Base-by-base conservation (phyloP, 73 alveolate genomes). In the Paramecium primaurelia region DNA sequence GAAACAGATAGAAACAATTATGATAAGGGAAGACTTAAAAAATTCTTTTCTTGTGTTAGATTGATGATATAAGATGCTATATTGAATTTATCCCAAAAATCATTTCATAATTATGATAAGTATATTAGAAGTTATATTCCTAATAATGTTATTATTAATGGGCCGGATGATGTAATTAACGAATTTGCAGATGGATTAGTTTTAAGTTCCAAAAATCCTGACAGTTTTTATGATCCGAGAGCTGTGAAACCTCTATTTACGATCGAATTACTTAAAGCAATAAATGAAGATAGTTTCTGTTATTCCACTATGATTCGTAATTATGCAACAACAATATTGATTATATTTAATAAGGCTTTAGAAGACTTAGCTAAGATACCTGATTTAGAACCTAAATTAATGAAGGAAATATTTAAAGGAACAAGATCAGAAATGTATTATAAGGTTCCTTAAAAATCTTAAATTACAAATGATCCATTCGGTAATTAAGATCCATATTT, bases 1-100 rank as follows among this genome's bases (percentile, higher is more conserved):
- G 99, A 97, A 34, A 97, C 99, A 26, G 93, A 98, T 10, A 98
- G 97, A 92, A 99, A 95, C 83, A 98, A 98, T n/a, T 98, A 98
- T 94, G 99, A 98, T 89, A 97, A 96, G 86, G 99, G 99, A 92
- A 98, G 98, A 93, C 95, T 98, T 16, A 98, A 98, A 93, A 96
- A 96, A 94, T 98, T 96, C 94, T 93, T 98, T 93, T 97, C 99
- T 9, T 93, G 95, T 12, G 99, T 97, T 34, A 96, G 98, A 95
- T 92, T 98, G 37, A 95, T 96, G 98, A 98, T 98, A 98, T 98
- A 98, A 93, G 99, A 98, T 92, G 94, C 98, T 9, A 86, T 98
- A 12, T 94, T 96, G 59, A 86, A 95, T 42, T 86, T 98, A 86
- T 96, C 97, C 54, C 93, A 98, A 34, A 95, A 96, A 71, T 95